Conservation (phyloP, 306 rosid species). For the Vigna mungo region DNA sequence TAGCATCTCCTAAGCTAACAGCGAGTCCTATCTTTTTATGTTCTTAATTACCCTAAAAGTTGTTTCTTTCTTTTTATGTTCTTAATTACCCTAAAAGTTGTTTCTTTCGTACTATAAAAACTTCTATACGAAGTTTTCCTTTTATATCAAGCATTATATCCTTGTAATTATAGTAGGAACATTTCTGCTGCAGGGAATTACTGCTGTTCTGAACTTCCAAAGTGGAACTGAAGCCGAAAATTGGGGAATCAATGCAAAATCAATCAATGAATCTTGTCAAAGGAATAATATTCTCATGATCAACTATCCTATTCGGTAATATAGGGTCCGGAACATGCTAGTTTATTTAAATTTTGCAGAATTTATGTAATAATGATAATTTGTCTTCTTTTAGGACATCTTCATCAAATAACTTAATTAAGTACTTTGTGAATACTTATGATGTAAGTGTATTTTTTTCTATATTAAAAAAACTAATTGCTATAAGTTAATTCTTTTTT, state of each 20-base stretch:
- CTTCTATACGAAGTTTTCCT: slow-evolving; percentile 31
- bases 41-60: not conserved
- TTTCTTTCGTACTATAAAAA: slow-evolving; percentile 2
- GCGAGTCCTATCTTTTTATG: not conserved
- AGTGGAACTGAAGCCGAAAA: slow-evolving; percentile 89
- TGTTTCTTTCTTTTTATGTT: not conserved
- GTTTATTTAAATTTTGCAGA: not conserved
- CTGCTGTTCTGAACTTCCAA: slow-evolving; percentile 92
- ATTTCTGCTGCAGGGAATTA: slow-evolving; percentile 75
- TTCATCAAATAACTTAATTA: not conserved
- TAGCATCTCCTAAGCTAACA: slow-evolving; percentile 18
- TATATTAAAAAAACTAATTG: not conserved
- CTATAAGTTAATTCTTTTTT: not conserved
- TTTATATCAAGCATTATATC: slow-evolving; percentile 33
- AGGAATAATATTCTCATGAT: slow-evolving; percentile 79
- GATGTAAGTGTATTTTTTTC: not conserved
- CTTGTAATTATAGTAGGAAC: slow-evolving; percentile 37
- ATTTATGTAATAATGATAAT: not conserved
- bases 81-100: slow-evolving; percentile 1
- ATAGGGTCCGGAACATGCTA: slow-evolving; percentile 34
- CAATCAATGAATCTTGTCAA: slow-evolving; percentile 81
- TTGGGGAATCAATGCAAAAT: slow-evolving; percentile 82
- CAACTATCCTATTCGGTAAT: slow-evolving; percentile 89
- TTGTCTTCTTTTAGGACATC: slow-evolving; percentile 21
- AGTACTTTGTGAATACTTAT: too few species aligned